phyloP scores from a whole-genome alignment of 768 basidiomycete genomes.

The Piloderma croceum region DNA sequence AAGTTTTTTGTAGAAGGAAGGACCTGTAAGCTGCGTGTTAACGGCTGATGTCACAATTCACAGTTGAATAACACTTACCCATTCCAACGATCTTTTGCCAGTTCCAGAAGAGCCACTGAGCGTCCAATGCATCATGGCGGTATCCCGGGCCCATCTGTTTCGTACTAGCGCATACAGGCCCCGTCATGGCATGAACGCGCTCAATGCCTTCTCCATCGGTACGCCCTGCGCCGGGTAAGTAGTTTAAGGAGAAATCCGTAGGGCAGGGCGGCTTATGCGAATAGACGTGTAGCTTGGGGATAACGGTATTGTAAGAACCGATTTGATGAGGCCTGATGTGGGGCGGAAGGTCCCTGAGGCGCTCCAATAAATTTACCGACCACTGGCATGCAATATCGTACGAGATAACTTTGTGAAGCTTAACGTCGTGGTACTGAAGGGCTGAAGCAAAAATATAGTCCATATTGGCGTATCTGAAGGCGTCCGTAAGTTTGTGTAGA shows the following conservation, averaged over 20 bases:
- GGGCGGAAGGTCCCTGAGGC: conserved; percentile 9
- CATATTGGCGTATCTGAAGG: conserved; percentile 21
- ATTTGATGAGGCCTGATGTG: conserved; percentile 4
- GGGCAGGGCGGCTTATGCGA: conserved; percentile 24
- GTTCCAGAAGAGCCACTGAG: conserved; percentile 25
- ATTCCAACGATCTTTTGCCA: conserved; percentile 19
- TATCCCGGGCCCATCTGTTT: conserved; percentile 1
- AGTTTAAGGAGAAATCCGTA: conserved; percentile 24
- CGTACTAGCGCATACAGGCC: neutral
- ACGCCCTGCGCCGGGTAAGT: conserved; percentile 8
- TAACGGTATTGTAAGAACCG: neutral
- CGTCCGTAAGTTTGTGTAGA: neutral
- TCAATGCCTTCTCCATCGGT: conserved; percentile 23
- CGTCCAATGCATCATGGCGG: conserved; percentile 8
- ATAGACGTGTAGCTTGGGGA: conserved; percentile 30
- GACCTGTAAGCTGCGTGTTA: neutral
- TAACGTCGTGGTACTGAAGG: too few species aligned
- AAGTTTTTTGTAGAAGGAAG: neutral
- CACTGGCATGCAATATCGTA: conserved; percentile 32
- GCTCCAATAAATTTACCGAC: conserved; percentile 16
- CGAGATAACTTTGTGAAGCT: conserved; percentile 8
- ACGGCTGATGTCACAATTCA: neutral
- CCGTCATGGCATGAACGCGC: conserved; percentile 8
- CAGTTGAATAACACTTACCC: conserved; percentile 15
- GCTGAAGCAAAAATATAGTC: conserved; percentile 25